A percentile compares a stretch with the other conserved stretches of the same genome.
phyloP scores from a whole-genome alignment of 164 flowering plant genomes.

The Tetrastigma voinierianum region DNA sequence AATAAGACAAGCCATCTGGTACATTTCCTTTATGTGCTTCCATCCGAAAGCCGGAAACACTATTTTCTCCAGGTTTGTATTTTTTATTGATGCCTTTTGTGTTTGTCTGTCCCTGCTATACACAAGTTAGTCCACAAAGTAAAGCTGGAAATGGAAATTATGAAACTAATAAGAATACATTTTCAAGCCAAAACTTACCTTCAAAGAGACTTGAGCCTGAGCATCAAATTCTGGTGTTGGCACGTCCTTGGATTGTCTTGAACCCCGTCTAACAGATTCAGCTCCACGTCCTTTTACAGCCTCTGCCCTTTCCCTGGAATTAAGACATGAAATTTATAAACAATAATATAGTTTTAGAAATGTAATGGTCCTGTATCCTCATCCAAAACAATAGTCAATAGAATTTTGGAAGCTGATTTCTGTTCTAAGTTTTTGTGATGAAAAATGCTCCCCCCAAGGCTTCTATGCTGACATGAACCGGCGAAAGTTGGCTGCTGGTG shows the following conservation, averaged over 20 bases:
- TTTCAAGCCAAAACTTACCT: slow-evolving; percentile 9
- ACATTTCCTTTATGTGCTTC: slow-evolving; percentile 31
- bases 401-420: too few species aligned
- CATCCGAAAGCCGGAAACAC: slow-evolving; percentile 29
- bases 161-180: not conserved
- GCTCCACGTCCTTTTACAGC: slow-evolving; percentile 44
- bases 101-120: slow-evolving; percentile 32
- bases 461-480: too few species aligned
- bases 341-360: not conserved
- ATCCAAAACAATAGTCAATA: too few species aligned
- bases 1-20: slow-evolving; percentile 25
- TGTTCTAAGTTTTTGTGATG: too few species aligned
- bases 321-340: not conserved
- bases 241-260: slow-evolving; percentile 31
- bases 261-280: slow-evolving; percentile 40
- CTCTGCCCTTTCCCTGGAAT: slow-evolving; percentile 41
- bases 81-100: slow-evolving; percentile 19
- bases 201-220: slow-evolving; percentile 23
- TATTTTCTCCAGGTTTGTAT: slow-evolving; percentile 14
- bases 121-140: not conserved
- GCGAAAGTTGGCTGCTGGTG: too few species aligned
- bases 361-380: not conserved
- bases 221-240: slow-evolving; percentile 34
- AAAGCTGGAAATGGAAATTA: not conserved
- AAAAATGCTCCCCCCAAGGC: too few species aligned